These are phyloP conservation scores for Stemphylium lycopersici DNA, from an alignment of 2,329 filamentous ascomycete genomes.

Conservation along the genomic window DNA sequence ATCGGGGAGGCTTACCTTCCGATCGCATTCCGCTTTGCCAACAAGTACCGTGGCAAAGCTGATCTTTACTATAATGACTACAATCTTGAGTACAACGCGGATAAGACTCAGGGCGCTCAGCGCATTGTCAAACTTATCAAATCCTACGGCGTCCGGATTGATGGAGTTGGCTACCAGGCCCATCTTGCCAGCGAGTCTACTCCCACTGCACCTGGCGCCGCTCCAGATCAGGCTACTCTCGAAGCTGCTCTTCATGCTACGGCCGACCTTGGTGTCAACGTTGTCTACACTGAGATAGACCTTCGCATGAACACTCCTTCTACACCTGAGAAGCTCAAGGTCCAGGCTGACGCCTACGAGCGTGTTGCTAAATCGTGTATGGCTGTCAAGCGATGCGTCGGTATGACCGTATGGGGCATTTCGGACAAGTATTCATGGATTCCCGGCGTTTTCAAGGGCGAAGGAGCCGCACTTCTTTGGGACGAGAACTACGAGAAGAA, in stretches of 20 bases:
- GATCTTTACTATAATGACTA: conserved; percentile 68
- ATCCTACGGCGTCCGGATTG: conserved; percentile 56
- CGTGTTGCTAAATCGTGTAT: conserved; percentile 48
- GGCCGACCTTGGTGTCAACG: conserved; percentile 60
- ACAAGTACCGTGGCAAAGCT: conserved; percentile 46
- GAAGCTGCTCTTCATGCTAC: conserved; percentile 59
- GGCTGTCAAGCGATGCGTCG: conserved; percentile 46
- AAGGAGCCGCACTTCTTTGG: conserved; percentile 47
- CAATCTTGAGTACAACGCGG: conserved; percentile 64
- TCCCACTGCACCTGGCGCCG: conserved; percentile 47
- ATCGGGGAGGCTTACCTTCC: conserved; percentile 55
- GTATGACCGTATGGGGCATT: conserved; percentile 57
- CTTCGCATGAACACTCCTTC: conserved; percentile 59
- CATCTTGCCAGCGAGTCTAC: conserved; percentile 63
- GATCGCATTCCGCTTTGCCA: conserved; percentile 53
- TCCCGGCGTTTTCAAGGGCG: conserved; percentile 45
- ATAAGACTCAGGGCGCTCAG: conserved; percentile 48
- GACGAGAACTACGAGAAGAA: conserved; percentile 44
- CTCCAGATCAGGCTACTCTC: conserved; percentile 55
- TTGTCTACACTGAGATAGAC: conserved; percentile 68
- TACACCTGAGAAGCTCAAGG: conserved; percentile 49
- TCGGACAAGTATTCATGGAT: conserved; percentile 52
- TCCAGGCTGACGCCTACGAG: conserved; percentile 58
- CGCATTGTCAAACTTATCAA: conserved; percentile 50
- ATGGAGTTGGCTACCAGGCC: conserved; percentile 69